phyloP scores from a whole-genome alignment of 257 asterid genomes.

The Gynochthodes officinalis region DNA sequence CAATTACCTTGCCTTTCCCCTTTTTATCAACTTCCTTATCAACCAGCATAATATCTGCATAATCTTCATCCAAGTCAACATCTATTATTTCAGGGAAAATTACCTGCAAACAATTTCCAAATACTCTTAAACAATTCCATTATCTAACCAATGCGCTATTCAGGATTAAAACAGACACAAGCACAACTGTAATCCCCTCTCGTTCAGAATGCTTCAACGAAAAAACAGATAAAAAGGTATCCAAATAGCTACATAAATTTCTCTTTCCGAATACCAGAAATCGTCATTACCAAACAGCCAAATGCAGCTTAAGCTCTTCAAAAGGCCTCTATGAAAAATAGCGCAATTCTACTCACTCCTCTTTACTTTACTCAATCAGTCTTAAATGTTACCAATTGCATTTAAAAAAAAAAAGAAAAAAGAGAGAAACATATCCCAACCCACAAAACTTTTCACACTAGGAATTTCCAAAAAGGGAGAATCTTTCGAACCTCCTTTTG shows the following conservation, averaged over 20 bases:
- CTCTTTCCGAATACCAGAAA: neutral
- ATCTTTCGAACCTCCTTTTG: constrained; percentile 51
- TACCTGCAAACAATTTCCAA: constrained; percentile 43
- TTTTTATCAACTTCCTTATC: constrained; percentile 34
- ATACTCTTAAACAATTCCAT: constrained; percentile 6
- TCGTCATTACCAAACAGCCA: neutral
- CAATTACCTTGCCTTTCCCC: constrained; percentile 67
- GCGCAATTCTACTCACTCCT: too few relatives aligned
- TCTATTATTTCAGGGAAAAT: constrained; percentile 64
- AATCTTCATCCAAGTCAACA: constrained; percentile 67
- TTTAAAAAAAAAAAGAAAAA: too few relatives aligned
- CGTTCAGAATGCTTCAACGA: neutral
- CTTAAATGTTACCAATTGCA: neutral
- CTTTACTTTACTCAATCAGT: neutral
- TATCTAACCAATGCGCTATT: neutral
- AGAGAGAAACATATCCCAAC: neutral
- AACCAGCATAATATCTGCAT: constrained; percentile 30
- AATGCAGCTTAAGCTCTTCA: neutral
- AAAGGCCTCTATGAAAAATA: neutral
- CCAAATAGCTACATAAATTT: neutral
- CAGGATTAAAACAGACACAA: neutral
- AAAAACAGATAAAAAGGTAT: too few relatives aligned
- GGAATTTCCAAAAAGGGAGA: constrained; percentile 3
- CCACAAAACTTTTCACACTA: neutral
- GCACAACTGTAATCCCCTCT: neutral